Percentiles rank a stretch among this genome's conserved stretches.
phyloP scores from a whole-genome alignment of 2,329 filamentous ascomycete species.

The Cladosporium sphaerospermum region DNA sequence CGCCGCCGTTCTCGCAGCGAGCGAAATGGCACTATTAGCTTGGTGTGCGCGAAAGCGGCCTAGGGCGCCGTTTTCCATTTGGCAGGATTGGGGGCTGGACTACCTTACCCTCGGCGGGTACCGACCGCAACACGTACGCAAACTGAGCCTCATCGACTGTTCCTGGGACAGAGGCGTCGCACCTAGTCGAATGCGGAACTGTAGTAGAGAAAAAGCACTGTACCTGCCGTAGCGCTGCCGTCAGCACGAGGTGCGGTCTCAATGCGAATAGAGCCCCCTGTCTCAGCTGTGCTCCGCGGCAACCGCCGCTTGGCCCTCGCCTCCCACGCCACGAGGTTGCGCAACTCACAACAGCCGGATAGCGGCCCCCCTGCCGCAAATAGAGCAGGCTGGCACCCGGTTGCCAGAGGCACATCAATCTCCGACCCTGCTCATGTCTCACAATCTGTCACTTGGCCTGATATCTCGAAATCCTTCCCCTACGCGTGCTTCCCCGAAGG shows the following conservation, averaged over 20 bases:
- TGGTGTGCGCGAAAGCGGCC: background rate
- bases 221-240: background rate
- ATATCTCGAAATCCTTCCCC: no score
- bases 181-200: background rate
- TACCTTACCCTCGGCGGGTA: background rate
- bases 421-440: background rate
- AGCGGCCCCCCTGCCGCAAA: slow-evolving; percentile 3
- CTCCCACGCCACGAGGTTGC: slow-evolving; percentile 9
- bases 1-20: background rate
- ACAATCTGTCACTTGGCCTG: background rate
- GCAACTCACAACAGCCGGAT: slow-evolving; percentile 3
- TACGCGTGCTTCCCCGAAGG: no score
- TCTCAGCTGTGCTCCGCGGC: slow-evolving; percentile 3
- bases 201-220: no score
- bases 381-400: slow-evolving; percentile 12
- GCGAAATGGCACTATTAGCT: background rate
- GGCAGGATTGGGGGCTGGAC: background rate
- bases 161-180: background rate
- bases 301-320: slow-evolving; percentile 1
- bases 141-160: background rate
- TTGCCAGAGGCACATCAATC: background rate
- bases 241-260: background rate
- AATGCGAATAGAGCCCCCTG: slow-evolving; percentile 4
- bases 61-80: slow-evolving; percentile 4
- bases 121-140: background rate